phyloP scores from a whole-genome alignment of 345 rosid genomes.

The Brassica incana region DNA sequence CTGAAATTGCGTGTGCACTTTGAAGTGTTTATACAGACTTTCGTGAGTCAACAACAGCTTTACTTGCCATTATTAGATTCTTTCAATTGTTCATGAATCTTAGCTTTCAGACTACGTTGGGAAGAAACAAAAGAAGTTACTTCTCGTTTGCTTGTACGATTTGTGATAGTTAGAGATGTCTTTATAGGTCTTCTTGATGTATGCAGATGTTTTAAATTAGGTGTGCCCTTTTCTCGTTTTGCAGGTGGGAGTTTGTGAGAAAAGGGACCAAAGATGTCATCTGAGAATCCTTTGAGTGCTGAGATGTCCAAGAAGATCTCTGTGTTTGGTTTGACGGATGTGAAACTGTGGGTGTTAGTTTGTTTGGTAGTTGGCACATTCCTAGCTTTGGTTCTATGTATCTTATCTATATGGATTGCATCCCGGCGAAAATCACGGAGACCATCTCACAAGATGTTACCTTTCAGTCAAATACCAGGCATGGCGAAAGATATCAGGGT shows the following conservation, averaged over 20 bases:
- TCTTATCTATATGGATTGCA: constrained; percentile 67
- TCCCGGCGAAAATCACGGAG: constrained; percentile 64
- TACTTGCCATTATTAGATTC: constrained; percentile 23
- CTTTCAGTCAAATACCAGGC: constrained; percentile 67
- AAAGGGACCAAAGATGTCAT: constrained; percentile 56
- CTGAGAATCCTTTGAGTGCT: constrained; percentile 60
- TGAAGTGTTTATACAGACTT: not conserved
- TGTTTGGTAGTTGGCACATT: constrained; percentile 68
- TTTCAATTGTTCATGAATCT: constrained; percentile 24
- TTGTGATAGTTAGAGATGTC: constrained; percentile 33
- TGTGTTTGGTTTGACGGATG: constrained; percentile 75
- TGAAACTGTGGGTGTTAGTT: constrained; percentile 88
- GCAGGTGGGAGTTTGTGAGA: constrained; percentile 25
- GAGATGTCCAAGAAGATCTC: constrained; percentile 73
- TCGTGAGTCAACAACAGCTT: not conserved
- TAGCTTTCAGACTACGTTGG: constrained; percentile 4
- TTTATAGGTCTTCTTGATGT: constrained; percentile 29
- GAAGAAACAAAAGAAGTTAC: not conserved
- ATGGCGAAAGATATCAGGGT: constrained; percentile 79
- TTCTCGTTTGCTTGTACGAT: constrained; percentile 20
- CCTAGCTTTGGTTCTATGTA: constrained; percentile 66
- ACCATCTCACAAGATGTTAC: constrained; percentile 51
- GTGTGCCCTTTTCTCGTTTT: not conserved
- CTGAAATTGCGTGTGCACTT: constrained; percentile 20
- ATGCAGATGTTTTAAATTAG: constrained; percentile 21